Evolutionary conservation across 139 green algal species (phyloP), one percentile per base, ranked within the genome.

Genomic region (Dunaliella primolecta): DNA sequence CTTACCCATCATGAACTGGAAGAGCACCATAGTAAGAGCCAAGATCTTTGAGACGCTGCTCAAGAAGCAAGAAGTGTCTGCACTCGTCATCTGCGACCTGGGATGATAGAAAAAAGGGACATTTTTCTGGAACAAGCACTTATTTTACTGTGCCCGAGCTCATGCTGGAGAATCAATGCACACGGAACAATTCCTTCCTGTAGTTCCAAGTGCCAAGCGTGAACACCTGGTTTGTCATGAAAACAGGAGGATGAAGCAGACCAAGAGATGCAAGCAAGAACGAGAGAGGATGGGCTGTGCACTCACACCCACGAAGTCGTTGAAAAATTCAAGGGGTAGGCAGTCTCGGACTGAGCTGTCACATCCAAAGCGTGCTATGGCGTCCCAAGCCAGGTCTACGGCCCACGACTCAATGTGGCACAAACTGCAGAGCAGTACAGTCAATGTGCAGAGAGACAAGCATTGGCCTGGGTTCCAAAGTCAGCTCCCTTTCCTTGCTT

Each of bases 61-160:
- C 83, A 2, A 98, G 89, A 35, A 92, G 82, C 20, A 82, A 56
- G 83, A 96, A 98, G 90, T 99, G 96, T 1, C 90, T 89, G 35
- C 83, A 91, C 89, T 98, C 96, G 85, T 98, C 96, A 30, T 87
- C 87, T 27, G 96, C 96, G 11, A 99, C 94, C 89, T 94, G 87
- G 35, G 84, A n/a, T n/a, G n/a, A n/a, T n/a, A n/a, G n/a, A n/a
- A n/a, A n/a, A n/a, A n/a, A n/a, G n/a, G n/a, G n/a, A n/a, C n/a
- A n/a, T n/a, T n/a, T n/a, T n/a, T n/a, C n/a, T n/a, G n/a, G n/a
- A n/a, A n/a, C n/a, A n/a, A n/a, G n/a, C n/a, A n/a, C n/a, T n/a
- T n/a, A n/a, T n/a, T n/a, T n/a, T n/a, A n/a, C n/a, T n/a, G n/a
- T n/a, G n/a, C n/a, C n/a, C n/a, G n/a, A n/a, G n/a, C n/a, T n/a